Evolutionary conservation across 768 basidiomycete species (phyloP), one percentile per base, ranked within the genome.

Genomic region (Dacryopinax primogenitus): DNA sequence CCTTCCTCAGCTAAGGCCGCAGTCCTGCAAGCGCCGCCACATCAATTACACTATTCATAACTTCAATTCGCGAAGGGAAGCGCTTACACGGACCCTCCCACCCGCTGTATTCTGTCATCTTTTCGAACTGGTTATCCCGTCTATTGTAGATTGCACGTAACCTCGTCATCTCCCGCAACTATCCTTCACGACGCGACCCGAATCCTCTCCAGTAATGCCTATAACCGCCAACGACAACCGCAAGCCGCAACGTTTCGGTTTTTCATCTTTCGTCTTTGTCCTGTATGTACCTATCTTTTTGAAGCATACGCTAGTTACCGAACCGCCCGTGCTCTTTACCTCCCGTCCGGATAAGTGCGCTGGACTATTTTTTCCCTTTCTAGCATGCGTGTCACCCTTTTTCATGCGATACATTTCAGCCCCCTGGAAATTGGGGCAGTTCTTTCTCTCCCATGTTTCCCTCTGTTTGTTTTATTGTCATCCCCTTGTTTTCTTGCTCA

Each of bases 91-190:
- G 51, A 32, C 26, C 26, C 26, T 58, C 30, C 30, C 51, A 32
- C 26, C 51, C 26, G 51, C 30, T 58, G 51, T 58, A 58, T 58
- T 58, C 51, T 58, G 12, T 58, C 26, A n/a, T 37, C 41, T 44
- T 18, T 30, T 30, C 30, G 15, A 58, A 23, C 51, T 4, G 51
- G 30, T 58, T 30, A 21, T 18, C 15, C 51, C 18, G 41, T 58
- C 21, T 58, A 58, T 30, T 58, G 51, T 58, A 58, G 26, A 58
- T 58, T 32, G 51, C 51, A 58, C 51, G 51, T 58, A 58, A 58
- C 51, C 51, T 30, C 51, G 15, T 58, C 51, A 21, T 58, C 51
- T 21, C 45, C 51, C 51, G 51, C 51, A 58, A 58, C 26, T 18
- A 7, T 58, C 45, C 23, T 39, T 30, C 51, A 30, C 51, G 32